Evolutionary conservation across 352 stramenopile genomes (phyloP), one percentile per base, ranked within the genome.

Genomic region (Blastocystis sp.): DNA sequence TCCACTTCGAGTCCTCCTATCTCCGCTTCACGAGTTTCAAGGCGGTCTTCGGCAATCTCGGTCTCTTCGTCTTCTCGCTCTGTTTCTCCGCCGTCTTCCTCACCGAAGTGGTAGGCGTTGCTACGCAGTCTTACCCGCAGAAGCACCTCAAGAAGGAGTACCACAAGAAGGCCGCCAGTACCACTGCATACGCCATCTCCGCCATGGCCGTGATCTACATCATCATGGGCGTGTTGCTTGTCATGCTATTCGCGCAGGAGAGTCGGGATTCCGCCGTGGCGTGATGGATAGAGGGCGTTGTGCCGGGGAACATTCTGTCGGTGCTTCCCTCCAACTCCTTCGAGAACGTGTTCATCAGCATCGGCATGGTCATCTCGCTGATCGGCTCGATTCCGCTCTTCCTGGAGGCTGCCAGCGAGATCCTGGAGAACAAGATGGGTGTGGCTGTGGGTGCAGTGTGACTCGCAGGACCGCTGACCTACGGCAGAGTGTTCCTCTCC

Each of bases 341-440:
- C 2, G 38, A 38, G 21, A 88, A 88, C 52, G 78, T 88, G 5
- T 21, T 88, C 17, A 88, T 88, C 43, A 65, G 56, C 28, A 52
- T 79, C 17, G 41, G 61, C 5, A 88, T 88, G 78, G 67, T 88
- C 17, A 52, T 88, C 38, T 77, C 78, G 7, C 76, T 48, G 10
- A 88, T 88, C 17, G 78, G 78, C 7, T 76, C 64, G 60, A 69
- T 79, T 53, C 78, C 78, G 38, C 61, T 88, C 9, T 79, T 77
- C 66, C 28, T 88, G 3, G 52, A 28, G 19, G 59, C 64, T 40
- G 66, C 66, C 40, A 19, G 62, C 52, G 78, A 88, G 53, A 23
- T 88, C 9, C 28, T 79, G 7, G 78, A 88, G n/a, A 56, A 56
- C 48, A 56, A 14, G 5, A 56, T 56, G 48, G 48, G 48, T 56